These are phyloP conservation scores for Leucoagaricus sp. DNA, from an alignment of 1,284 basidiomycete genomes.

Conservation along the genomic window DNA sequence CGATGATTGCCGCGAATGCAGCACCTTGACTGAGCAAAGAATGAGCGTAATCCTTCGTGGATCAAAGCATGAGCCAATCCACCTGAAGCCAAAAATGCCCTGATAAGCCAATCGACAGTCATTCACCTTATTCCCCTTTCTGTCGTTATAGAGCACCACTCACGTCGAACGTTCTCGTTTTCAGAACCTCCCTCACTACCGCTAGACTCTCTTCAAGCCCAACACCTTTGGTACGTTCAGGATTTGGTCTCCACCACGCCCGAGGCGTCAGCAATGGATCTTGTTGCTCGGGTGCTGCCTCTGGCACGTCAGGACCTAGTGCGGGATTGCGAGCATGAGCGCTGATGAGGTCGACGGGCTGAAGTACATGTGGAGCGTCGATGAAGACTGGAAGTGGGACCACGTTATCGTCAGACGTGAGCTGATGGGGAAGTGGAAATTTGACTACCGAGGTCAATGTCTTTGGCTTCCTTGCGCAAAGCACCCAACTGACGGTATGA, in stretches of 20 bases:
- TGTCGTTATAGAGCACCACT: slow-evolving; percentile 25
- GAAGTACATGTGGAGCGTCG: slow-evolving; percentile 76
- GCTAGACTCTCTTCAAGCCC: slow-evolving; percentile 64
- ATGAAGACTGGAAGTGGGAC: slow-evolving; percentile 64
- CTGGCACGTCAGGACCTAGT: slow-evolving; percentile 46
- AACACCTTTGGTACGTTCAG: slow-evolving; percentile 48
- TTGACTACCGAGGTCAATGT: slow-evolving; percentile 67
- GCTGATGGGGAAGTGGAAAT: background rate
- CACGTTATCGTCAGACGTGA: background rate
- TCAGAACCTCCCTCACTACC: slow-evolving; percentile 49
- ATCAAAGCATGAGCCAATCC: slow-evolving; percentile 8
- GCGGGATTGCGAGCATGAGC: slow-evolving; percentile 19
- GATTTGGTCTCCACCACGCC: slow-evolving; percentile 77
- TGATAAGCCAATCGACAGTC: too few species aligned
- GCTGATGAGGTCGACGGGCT: slow-evolving; percentile 67
- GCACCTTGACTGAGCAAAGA: slow-evolving; percentile 68
- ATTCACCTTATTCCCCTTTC: too few species aligned
- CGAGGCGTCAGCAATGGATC: slow-evolving; percentile 71
- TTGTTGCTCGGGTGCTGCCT: slow-evolving; percentile 41
- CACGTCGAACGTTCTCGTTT: slow-evolving; percentile 60
- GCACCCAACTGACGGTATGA: slow-evolving; percentile 59
- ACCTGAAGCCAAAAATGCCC: slow-evolving; percentile 87
- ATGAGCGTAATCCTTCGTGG: background rate
- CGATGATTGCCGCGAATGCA: slow-evolving; percentile 73
- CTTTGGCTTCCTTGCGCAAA: slow-evolving; percentile 67